Conservation (phyloP, 176 grass and related monocot species). For the Lolium multiflorum region DNA sequence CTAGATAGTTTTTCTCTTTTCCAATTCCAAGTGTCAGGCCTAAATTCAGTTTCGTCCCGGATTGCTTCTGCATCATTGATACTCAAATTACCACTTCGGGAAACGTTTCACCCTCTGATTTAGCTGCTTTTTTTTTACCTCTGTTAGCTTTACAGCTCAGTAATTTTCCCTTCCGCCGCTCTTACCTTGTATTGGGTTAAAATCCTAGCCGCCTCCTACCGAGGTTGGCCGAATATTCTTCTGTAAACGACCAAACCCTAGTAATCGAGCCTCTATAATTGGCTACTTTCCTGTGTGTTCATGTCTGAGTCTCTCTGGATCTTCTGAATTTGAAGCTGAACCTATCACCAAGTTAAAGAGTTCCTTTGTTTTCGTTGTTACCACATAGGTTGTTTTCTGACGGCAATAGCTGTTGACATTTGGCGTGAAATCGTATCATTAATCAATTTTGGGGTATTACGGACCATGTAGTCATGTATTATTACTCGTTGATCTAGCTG, state of each 20-base stretch:
- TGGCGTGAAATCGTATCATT: neutral
- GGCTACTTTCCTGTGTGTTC: neutral
- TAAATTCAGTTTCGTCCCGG: neutral
- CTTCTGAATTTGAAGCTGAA: neutral
- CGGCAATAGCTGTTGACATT: neutral
- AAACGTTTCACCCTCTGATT: neutral
- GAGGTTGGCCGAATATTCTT: neutral
- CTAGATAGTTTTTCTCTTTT: neutral
- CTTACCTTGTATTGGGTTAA: neutral
- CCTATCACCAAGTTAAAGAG: neutral
- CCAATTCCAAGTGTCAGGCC: neutral
- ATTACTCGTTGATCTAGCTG: neutral
- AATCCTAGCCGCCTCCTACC: neutral
- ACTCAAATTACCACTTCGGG: too few relatives aligned
- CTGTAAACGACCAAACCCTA: neutral
- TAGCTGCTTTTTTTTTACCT: neutral
- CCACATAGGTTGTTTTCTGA: constrained; percentile 9
- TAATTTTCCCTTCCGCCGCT: neutral
- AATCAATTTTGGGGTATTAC: neutral
- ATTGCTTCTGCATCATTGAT: neutral
- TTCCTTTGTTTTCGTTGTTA: neutral
- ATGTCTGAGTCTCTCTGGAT: neutral
- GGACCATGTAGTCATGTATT: neutral
- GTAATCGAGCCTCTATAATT: neutral
- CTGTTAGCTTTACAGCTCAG: neutral